These are phyloP conservation scores for Corymbia citriodora DNA, from an alignment of 441 rosid genomes.

Conservation along the genomic window DNA sequence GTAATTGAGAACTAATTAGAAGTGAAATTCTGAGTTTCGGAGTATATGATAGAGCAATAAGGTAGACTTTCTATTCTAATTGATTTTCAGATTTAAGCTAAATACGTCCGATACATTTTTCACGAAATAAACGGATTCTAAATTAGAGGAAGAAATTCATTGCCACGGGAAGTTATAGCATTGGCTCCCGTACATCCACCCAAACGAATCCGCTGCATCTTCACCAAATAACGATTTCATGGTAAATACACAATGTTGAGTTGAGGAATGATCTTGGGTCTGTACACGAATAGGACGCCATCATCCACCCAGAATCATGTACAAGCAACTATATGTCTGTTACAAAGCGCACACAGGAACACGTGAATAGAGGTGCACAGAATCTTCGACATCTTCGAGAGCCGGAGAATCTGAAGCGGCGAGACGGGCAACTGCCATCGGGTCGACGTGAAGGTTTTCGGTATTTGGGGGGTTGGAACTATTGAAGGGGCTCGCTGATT, in stretches of 20 bases:
- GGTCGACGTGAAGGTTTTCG: not conserved
- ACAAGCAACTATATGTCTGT: not conserved
- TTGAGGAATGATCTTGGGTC: not conserved
- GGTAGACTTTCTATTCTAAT: too few relatives aligned
- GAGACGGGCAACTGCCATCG: not conserved
- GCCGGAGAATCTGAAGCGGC: not conserved
- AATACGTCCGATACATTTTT: too few relatives aligned
- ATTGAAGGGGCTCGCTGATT: constrained; percentile 46
- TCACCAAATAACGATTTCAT: not conserved
- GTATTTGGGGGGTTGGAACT: not conserved
- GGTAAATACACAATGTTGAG: not conserved
- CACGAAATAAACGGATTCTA: too few relatives aligned
- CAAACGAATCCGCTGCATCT: not conserved
- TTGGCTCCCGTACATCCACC: not conserved
- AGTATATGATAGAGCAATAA: not conserved
- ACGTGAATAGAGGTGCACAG: not conserved
- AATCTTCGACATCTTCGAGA: not conserved
- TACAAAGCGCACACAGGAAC: not conserved
- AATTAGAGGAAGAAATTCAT: not conserved
- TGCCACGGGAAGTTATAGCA: not conserved
- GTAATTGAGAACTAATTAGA: not conserved
- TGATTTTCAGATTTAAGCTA: too few relatives aligned
- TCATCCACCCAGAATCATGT: not conserved
- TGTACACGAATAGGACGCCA: not conserved
- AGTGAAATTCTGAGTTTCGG: not conserved